Base-by-base conservation (phyloP, 805 yeast genomes). In the Myxozyma sirexii region DNA sequence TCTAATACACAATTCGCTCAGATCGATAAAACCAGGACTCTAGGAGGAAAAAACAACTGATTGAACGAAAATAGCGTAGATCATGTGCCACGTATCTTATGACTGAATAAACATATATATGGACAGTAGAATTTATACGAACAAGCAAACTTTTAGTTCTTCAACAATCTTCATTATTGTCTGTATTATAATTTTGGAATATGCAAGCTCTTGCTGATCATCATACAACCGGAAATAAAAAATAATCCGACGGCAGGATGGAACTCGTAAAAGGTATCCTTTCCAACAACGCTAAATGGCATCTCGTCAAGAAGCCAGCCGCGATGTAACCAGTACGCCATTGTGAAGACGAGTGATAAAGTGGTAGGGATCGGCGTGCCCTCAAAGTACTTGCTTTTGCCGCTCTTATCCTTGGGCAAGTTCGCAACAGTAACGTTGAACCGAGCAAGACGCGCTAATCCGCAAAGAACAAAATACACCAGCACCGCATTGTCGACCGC, bases 341-440 rank as follows among this genome's bases (percentile, higher is more conserved):
- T 86, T 38, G 84, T 70, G 1, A 77, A 77, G 17, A 94, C 97
- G 72, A 93, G 79, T 51, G 81, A 76, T 66, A 94, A 78, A 39
- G 96, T 86, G 1, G 96, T 84, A 57, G 99, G 99, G 66, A 94
- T 91, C 10, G 99, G 99, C 54, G 94, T 82, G 2, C 99, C 99
- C 77, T 94, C 99, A 74, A 94, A 94, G 76, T 85, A 93, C 71
- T 88, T 85, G 35, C 94, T 83, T 76, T 92, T 92, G 19, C 99
- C 99, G 19, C 81, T 74, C 44, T 53, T 57, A 73, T 92, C 97
- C 76, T 93, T 93, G 52, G 99, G 98, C 59, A 94, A 82, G 62
- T 90, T 88, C 50, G 92, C 87, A 5, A 94, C 96, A 0, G 97
- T 90, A 54, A 94, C 96, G 70, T 94, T 94, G 76, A 91, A 94